Base-by-base conservation (phyloP, 2,329 filamentous ascomycete species). In the Mycosphaerella arachidis region DNA sequence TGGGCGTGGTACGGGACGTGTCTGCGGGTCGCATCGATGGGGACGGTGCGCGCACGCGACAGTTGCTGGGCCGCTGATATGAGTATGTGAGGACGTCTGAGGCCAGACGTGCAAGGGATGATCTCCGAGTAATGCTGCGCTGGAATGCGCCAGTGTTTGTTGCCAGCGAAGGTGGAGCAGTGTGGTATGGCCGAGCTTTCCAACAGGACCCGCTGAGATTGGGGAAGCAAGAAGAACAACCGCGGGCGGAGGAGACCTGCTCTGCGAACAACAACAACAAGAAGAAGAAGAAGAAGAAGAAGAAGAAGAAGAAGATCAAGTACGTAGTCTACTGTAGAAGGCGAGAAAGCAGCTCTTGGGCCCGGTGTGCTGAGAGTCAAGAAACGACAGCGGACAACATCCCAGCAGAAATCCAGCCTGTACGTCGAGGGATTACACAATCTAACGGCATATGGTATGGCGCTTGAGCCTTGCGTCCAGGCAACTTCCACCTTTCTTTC, bases 1-100 rank as follows among this genome's bases (percentile, higher is more conserved):
- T 33, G 56, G 54, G 46, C 30, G 16, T 52, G 46, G 46, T 31
- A 31, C 16, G 48, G 40, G 40, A 43, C 46, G 46, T 16, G 51
- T 30, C 29, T 43, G 43, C 50, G 57, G 56, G 48, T 56, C 48
- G 59, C 62, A 63, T 63, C 53, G 62, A 57, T 55, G 56, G 46
- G 27, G 48, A 46, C 24, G 55, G 50, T 29, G 48, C 33, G 57
- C 40, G 56, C 58, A 57, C 48, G 59, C 57, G 55, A 56, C 55
- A 40, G 51, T 33, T 53, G 53, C 13, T 20, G 27, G 27, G 60
- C 18, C 30, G 56, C 33, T 50, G 61, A 3, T 24, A 3, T 24
- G 24, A 2, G 60, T 57, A 56, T 63, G 60, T 61, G 54, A 50
- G 48, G 50, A 8, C 29, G 50, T 31, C 27, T 10, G n/a, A 5